phyloP scores from a whole-genome alignment of 768 basidiomycete genomes.

The Mycena polygramma region DNA sequence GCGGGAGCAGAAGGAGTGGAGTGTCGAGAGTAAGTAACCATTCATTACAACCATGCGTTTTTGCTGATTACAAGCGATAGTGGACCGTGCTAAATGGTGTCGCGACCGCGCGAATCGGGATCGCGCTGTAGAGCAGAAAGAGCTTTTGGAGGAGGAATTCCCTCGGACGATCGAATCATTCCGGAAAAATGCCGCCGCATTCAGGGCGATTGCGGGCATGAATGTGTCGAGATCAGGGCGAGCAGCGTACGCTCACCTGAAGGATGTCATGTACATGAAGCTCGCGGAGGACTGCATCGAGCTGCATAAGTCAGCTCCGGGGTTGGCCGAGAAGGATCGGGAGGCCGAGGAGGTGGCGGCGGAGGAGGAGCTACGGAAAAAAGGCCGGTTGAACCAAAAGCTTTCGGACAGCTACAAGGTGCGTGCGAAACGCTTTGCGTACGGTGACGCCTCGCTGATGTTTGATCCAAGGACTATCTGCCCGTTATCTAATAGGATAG shows the following conservation, averaged over 20 bases:
- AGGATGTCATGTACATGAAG: too few species aligned
- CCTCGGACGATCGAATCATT: slow-evolving; percentile 30
- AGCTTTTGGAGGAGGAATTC: slow-evolving; percentile 46
- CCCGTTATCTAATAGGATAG: too few species aligned
- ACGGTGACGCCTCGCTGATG: too few species aligned
- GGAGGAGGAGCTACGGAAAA: neutral
- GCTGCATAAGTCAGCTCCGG: too few species aligned
- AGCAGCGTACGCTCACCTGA: neutral
- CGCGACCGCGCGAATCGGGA: slow-evolving; percentile 42
- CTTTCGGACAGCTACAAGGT: too few species aligned
- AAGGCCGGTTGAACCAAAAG: neutral
- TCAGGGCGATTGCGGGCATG: neutral
- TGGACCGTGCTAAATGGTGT: slow-evolving; percentile 46
- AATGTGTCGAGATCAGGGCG: neutral
- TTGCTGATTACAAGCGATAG: slow-evolving; percentile 14
- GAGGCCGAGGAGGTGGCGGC: neutral
- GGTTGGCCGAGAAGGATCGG: neutral
- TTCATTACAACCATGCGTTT: neutral
- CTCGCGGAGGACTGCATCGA: too few species aligned
- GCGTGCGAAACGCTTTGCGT: too few species aligned
- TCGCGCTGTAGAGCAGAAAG: slow-evolving; percentile 44
- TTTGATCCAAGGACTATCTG: too few species aligned
- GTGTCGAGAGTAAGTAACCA: slow-evolving; percentile 39
- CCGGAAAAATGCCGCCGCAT: neutral
- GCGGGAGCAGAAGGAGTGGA: slow-evolving; percentile 40